Evolutionary conservation across 331 rosid genomes (phyloP).

Genomic region (Pyrus hybrid): DNA sequence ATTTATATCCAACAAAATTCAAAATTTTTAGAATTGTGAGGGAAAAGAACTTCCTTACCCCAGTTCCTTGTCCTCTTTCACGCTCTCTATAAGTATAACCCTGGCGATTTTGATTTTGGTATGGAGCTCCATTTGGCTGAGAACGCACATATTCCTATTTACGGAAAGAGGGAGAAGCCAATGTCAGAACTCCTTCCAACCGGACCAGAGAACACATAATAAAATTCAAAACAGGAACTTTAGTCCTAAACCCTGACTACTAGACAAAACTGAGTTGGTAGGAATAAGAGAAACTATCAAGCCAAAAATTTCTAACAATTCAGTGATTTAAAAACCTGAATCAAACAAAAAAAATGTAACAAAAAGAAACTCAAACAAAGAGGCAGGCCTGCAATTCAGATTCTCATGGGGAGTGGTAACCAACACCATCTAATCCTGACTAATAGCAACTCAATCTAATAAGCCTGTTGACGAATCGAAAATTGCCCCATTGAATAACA

Average conservation of each 20-base stretch:
- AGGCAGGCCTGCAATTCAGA: background rate
- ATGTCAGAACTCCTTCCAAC: background rate
- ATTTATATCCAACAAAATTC: background rate
- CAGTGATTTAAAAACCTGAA: background rate
- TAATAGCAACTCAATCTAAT: background rate
- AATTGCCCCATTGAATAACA: background rate
- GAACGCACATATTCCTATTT: background rate
- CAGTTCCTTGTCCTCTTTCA: constrained; percentile 68
- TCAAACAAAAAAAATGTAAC: background rate
- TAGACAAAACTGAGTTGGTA: background rate
- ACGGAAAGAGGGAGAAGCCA: constrained; percentile 9
- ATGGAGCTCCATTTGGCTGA: constrained; percentile 59
- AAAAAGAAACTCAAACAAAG: background rate
- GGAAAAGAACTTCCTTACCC: constrained; percentile 36
- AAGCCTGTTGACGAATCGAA: background rate
- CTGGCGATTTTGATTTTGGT: constrained; percentile 43
- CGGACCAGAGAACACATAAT: background rate
- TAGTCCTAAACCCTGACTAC: background rate
- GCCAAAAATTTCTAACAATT: background rate
- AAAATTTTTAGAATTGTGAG: background rate
- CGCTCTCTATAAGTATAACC: constrained; percentile 62
- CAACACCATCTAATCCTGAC: background rate
- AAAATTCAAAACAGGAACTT: background rate
- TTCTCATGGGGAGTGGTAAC: background rate
- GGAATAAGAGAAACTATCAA: background rate